phyloP scores from a whole-genome alignment of 441 rosid species.

The Capsella rubella region DNA sequence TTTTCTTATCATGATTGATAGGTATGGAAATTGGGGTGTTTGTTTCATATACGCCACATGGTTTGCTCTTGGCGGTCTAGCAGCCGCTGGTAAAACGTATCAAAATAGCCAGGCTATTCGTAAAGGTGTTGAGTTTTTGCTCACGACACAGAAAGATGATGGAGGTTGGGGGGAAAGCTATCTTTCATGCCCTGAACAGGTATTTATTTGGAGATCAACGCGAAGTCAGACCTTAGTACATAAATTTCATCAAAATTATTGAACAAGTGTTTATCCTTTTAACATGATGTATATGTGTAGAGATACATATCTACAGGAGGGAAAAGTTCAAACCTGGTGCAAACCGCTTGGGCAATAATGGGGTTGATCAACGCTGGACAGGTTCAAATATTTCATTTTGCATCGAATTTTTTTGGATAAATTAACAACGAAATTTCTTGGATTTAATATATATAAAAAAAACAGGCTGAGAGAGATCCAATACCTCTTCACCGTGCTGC shows the following conservation, averaged over 20 bases:
- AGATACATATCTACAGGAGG: slow-evolving; percentile 42
- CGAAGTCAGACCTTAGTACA: no score
- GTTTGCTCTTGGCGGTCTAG: slow-evolving; percentile 45
- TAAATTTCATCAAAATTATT: no score
- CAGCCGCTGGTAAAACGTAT: slow-evolving; percentile 46
- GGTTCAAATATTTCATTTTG: slow-evolving; percentile 21
- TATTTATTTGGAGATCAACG: background rate
- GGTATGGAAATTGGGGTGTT: slow-evolving; percentile 49
- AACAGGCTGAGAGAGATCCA: slow-evolving; percentile 46
- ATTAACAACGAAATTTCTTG: background rate
- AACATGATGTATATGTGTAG: slow-evolving; percentile 18
- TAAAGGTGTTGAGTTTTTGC: slow-evolving; percentile 41
- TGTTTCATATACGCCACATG: slow-evolving; percentile 45
- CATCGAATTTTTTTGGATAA: background rate
- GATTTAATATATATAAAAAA: no score
- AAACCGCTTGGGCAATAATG: slow-evolving; percentile 46
- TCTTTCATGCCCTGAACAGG: slow-evolving; percentile 51
- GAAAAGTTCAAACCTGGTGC: slow-evolving; percentile 42
- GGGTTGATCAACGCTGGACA: slow-evolving; percentile 44
- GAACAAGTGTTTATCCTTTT: background rate
- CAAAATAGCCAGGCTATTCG: slow-evolving; percentile 26
- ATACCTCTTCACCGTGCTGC: slow-evolving; percentile 48
- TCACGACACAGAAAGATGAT: slow-evolving; percentile 46
- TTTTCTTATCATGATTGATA: slow-evolving; percentile 17
- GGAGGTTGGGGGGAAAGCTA: slow-evolving; percentile 71